Evolutionary conservation across 176 grass and related monocot genomes (phyloP), one percentile per base, ranked within the genome.

Genomic region (Zoysia japonica): DNA sequence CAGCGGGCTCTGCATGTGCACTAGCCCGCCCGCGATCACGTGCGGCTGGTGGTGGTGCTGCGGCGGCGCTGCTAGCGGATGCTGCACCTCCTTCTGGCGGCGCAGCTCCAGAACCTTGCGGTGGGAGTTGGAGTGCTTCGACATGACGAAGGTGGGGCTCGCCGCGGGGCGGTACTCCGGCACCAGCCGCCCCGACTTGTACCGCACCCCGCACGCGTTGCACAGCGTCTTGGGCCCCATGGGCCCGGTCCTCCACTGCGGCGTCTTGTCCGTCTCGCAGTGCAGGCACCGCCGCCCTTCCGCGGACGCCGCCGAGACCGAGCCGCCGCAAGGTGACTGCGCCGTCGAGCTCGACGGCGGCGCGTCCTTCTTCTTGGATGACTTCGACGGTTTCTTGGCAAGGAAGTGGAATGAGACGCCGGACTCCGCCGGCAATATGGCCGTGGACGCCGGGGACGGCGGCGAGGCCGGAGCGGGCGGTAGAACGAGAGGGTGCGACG

Each of bases 151-250:
- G 13, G 88, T 94, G 54, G 95, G 95, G 78, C 95, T 98, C 65
- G 92, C 85, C 2, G 95, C 92, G 3, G 95, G 95, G 43, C 95
- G 80, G 88, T 98, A 98, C 90, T 98, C 92, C 20, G 90, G 95
- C 60, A 98, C 95, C 16, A 98, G 90, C 38, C 95, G 87, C 2
- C 95, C 95, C 10, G 92, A 98, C 81, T 98, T 94, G 92, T 83
- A 94, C 10, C 95, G 83, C 55, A 94, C 95, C 16, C 95, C 95
- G 77, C 95, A 98, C 37, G 95, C 95, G 82, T 98, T 98, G 92
- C 95, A 98, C 75, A 98, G 86, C 72, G 95, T 94, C 92, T 98
- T 98, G 19, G 95, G 95, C 3, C 95, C 95, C 90, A 94, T 84
- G 17, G 95, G 96, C 51, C 96, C 96, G 5, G 92, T 93, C 79